These are phyloP conservation scores for Hypoxylon sp. DNA, from an alignment of 2,329 filamentous ascomycete species.

Conservation along the genomic window DNA sequence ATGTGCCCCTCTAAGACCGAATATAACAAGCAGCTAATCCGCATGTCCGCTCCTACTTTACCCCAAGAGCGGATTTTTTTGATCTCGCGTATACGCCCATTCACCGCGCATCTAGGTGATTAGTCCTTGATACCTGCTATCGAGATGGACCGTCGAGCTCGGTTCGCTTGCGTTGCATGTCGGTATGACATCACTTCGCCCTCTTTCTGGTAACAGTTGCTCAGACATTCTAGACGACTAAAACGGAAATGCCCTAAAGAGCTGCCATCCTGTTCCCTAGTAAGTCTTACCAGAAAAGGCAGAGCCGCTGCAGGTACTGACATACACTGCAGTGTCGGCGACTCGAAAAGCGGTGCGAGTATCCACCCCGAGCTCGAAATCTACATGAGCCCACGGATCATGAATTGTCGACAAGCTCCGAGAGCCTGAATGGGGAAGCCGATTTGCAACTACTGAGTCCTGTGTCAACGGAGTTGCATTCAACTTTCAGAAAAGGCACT, in stretches of 20 bases:
- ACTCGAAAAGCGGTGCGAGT: conserved; percentile 47
- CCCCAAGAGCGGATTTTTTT: conserved; percentile 6
- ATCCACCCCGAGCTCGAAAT: conserved; percentile 34
- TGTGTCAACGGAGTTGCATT: not conserved
- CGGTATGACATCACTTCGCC: conserved; percentile 21
- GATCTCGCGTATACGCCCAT: not conserved
- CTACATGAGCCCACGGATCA: not conserved
- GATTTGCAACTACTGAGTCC: not conserved
- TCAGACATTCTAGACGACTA: conserved; percentile 30
- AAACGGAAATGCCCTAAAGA: conserved; percentile 45
- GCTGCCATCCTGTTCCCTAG: conserved; percentile 46
- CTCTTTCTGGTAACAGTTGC: not conserved
- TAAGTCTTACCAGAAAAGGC: conserved; percentile 20
- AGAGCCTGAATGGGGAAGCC: conserved; percentile 4
- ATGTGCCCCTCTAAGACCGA: not conserved
- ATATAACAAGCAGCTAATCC: conserved; percentile 7
- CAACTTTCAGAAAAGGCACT: not conserved
- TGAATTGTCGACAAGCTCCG: conserved; percentile 14
- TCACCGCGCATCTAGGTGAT: not conserved
- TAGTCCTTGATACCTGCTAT: not conserved
- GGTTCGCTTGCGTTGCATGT: conserved; percentile 39
- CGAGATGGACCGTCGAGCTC: conserved; percentile 38
- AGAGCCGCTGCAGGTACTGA: conserved; percentile 5
- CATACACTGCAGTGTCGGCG: conserved; percentile 42
- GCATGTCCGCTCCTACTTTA: conserved; percentile 19